Percentiles rank a stretch among this genome's conserved stretches.
These are phyloP conservation scores for Lipomyces yarrowii DNA, from an alignment of 1,139 yeast genomes.

Conservation along the genomic window DNA sequence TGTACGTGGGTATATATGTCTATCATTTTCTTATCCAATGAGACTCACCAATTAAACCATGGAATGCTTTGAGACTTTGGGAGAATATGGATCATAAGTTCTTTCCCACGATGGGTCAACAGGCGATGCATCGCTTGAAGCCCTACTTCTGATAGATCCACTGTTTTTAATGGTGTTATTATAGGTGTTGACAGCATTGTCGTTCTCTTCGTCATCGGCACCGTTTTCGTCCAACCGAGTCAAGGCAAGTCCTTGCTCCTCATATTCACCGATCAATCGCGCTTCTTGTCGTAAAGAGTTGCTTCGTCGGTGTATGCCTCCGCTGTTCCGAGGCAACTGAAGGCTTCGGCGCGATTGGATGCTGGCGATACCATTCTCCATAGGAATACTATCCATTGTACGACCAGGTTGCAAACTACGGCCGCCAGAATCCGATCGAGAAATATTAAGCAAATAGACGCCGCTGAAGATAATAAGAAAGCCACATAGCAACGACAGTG, in stretches of 20 bases:
- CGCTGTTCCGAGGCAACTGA: constrained; percentile 48
- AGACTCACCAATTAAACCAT: not conserved
- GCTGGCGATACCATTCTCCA: constrained; percentile 85
- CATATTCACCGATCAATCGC: constrained; percentile 36
- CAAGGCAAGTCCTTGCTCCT: constrained; percentile 45
- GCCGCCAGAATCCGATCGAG: constrained; percentile 60
- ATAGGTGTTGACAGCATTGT: constrained; percentile 16
- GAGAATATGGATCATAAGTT: constrained; percentile 9
- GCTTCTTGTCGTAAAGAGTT: constrained; percentile 41
- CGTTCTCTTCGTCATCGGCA: constrained; percentile 18
- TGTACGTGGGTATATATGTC: not conserved
- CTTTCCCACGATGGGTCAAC: constrained; percentile 9
- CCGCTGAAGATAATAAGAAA: constrained; percentile 87
- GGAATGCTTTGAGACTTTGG: not conserved
- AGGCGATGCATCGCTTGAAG: constrained; percentile 18
- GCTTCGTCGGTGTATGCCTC: constrained; percentile 42
- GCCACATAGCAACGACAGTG: constrained; percentile 84
- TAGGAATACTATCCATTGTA: constrained; percentile 68
- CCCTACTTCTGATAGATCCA: constrained; percentile 22
- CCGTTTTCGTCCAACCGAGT: constrained; percentile 40
- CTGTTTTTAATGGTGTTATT: constrained; percentile 17
- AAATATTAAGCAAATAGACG: constrained; percentile 77
- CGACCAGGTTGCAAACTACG: constrained; percentile 38
- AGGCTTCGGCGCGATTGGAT: constrained; percentile 65
- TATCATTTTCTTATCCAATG: not conserved